Evolutionary conservation across 2,329 filamentous ascomycete species (phyloP).

Genomic region (Cercospora sesami): DNA sequence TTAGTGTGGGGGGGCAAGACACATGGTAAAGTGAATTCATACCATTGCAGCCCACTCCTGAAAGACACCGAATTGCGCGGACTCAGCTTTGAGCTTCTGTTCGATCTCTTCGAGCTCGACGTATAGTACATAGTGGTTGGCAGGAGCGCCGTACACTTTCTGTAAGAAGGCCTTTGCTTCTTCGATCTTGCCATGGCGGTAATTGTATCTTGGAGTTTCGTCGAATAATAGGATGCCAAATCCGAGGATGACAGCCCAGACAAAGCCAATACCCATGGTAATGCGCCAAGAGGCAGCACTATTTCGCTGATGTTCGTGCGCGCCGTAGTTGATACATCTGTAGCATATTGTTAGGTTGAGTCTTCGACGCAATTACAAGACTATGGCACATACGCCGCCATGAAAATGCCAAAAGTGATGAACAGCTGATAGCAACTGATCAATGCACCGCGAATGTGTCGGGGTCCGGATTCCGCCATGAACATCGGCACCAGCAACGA

Average conservation of each 20-base stretch:
- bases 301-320: slow-evolving; percentile 44
- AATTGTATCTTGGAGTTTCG: slow-evolving; percentile 60
- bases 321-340: slow-evolving; percentile 59
- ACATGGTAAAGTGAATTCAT: not conserved
- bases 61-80: slow-evolving; percentile 44
- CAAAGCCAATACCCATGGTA: slow-evolving; percentile 60
- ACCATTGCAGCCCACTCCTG: slow-evolving; percentile 60
- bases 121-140: slow-evolving; percentile 55
- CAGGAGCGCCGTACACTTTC: slow-evolving; percentile 56
- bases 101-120: slow-evolving; percentile 58
- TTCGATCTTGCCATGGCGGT: slow-evolving; percentile 55
- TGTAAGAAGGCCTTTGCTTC: slow-evolving; percentile 54
- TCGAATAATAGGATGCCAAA: slow-evolving; percentile 56
- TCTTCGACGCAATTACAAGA: not conserved
- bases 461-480: slow-evolving; percentile 61
- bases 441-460: slow-evolving; percentile 63
- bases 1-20: slow-evolving; percentile 50
- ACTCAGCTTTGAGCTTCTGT: slow-evolving; percentile 56
- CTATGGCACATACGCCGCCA: slow-evolving; percentile 31
- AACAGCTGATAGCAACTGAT: slow-evolving; percentile 65
- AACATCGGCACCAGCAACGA: slow-evolving; percentile 68
- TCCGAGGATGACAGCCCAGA: slow-evolving; percentile 58
- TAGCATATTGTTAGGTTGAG: not conserved
- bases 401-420: slow-evolving; percentile 66
- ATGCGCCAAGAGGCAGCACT: slow-evolving; percentile 62